phyloP scores from a whole-genome alignment of 2,329 filamentous ascomycete genomes.

The Trichoderma sp. region DNA sequence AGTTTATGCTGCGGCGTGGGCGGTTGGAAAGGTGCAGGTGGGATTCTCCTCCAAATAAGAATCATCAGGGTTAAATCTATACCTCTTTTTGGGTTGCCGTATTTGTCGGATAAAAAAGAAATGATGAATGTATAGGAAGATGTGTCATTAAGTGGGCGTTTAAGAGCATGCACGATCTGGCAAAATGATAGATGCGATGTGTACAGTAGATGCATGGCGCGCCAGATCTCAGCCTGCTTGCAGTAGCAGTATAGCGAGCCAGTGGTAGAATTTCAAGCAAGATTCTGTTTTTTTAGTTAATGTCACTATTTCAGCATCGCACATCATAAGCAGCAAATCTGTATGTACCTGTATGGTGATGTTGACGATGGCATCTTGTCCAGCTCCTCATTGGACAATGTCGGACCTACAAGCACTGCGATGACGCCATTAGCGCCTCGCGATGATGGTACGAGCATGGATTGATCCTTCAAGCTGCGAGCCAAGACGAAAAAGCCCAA shows the following conservation, averaged over 20 bases:
- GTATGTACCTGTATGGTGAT: not conserved
- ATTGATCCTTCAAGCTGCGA: not conserved
- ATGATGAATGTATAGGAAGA: slow-evolving; percentile 4
- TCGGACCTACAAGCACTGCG: not conserved
- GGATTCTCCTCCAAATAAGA: slow-evolving; percentile 60
- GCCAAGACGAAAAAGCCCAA: slow-evolving; percentile 1
- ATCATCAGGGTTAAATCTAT: slow-evolving; percentile 21
- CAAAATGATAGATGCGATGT: slow-evolving; percentile 21
- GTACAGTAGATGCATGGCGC: not conserved
- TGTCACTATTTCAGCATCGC: not conserved
- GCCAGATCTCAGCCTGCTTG: not conserved
- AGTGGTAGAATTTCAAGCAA: slow-evolving; percentile 11
- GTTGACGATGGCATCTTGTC: not conserved
- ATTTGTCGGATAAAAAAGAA: not conserved
- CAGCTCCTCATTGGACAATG: not conserved
- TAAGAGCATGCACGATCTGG: slow-evolving; percentile 20
- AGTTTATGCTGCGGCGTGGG: slow-evolving; percentile 73
- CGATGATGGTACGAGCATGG: not conserved
- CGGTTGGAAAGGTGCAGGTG: slow-evolving; percentile 73
- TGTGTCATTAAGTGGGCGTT: slow-evolving; percentile 23
- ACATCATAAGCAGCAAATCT: not conserved
- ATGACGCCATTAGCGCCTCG: slow-evolving; percentile 16
- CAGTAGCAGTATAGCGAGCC: not conserved
- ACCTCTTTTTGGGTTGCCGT: not conserved
- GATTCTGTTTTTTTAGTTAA: not conserved